Evolutionary conservation across 176 grass and related monocot species (phyloP), one percentile per base, ranked within the genome.

Genomic region (Oryza meyeriana): DNA sequence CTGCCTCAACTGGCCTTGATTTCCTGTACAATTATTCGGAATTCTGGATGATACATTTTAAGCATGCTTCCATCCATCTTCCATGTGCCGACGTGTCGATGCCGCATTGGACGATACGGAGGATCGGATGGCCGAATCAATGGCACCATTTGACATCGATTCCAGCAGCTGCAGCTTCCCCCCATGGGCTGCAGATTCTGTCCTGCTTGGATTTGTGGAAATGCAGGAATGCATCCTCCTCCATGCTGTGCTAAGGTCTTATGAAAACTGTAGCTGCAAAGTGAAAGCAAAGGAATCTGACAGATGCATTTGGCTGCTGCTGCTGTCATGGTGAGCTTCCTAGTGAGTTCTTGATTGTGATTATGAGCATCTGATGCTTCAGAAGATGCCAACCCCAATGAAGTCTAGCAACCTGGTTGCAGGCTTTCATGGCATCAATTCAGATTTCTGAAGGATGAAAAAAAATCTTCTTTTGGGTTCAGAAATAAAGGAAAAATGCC

Each of bases 351-450:
- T 9, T 81, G 71, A 70, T 61, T 32, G 59, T 61, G 34, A 88
- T 68, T 35, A 27, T 11, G 42, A 77, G 87, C 78, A 89, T 71
- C 77, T 77, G 87, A 89, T 89, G 33, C 87, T 58, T 65, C 20
- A 35, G 32, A 71, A 61, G 77, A 76, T 81, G 40, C 64, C 61
- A 67, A 16, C 38, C 13, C 33, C 48, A 52, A 38, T 5, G 33
- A 87, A 83, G 18, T 22, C 10, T 42, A 32, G 3, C 41, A 81
- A 81, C 57, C 28, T 69, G 78, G 28, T 52, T 67, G 38, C 28
- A 32, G 17, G 32, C 17, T 52, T 74, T 16, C 63, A 69, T 22
- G 26, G 33, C 14, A 71, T 2, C 33, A 29, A 41, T 64, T 13
- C 67, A 66, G 6, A 39, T 47, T 17, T 30, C 39, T n/a, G 22